These are phyloP conservation scores for Aspergillus carlsbadensis DNA, from an alignment of 495 filamentous ascomycete species.

Conservation along the genomic window DNA sequence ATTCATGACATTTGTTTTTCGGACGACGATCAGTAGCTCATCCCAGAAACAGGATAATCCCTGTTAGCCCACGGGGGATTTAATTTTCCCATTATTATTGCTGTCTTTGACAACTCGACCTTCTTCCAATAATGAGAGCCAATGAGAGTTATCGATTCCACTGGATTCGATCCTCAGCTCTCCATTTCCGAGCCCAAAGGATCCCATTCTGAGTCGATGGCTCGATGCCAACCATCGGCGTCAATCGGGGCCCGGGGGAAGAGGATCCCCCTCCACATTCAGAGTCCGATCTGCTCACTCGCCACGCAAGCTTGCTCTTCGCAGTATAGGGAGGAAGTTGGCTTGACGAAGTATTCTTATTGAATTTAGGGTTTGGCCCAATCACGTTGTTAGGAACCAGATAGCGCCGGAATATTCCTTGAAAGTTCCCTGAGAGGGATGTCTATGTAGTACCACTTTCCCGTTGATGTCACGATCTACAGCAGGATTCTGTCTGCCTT, in stretches of 20 bases:
- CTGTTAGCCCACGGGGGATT: neutral
- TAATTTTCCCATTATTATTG: neutral
- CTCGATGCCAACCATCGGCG: constrained; percentile 1
- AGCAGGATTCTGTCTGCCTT: constrained; percentile 9
- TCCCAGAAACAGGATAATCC: constrained; percentile 1
- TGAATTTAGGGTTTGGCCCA: neutral
- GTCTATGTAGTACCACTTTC: neutral
- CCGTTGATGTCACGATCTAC: neutral
- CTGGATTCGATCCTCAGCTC: constrained; percentile 1
- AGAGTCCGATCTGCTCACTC: neutral
- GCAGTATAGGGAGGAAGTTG: neutral
- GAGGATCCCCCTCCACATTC: neutral
- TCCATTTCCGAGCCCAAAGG: neutral
- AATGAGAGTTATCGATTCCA: neutral
- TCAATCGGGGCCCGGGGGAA: neutral
- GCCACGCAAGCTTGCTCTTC: neutral
- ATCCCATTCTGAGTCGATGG: neutral
- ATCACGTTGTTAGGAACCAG: too few species aligned
- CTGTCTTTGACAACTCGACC: neutral
- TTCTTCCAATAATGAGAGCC: neutral
- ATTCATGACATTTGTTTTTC: constrained; percentile 6
- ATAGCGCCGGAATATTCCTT: too few species aligned
- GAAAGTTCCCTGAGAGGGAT: too few species aligned
- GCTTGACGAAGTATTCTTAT: too few species aligned
- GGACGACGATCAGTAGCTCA: constrained; percentile 2